Base-by-base conservation (phyloP, 441 rosid genomes). In the Capsella rubella region DNA sequence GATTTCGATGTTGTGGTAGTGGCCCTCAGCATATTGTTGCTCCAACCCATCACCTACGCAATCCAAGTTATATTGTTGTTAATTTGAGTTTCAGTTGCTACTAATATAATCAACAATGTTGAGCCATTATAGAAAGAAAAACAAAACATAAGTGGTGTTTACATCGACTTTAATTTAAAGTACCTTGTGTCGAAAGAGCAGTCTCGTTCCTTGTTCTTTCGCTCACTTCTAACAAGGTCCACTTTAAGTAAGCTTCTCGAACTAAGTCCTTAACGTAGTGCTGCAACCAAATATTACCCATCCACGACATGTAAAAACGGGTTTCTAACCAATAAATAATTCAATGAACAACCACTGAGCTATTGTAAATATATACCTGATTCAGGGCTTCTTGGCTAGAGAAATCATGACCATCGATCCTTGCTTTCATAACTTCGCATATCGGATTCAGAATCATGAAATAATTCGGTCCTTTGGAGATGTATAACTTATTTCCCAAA, bases 121-220 rank as follows among this genome's bases (percentile, higher is more conserved):
- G 15, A 35, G 29, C 10, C 31, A 27, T 27, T 27, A 8, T 34
- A 32, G 7, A 32, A 12, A n/a, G 2, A 32, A 4, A 32, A 8
- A 21, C 25, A 21, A 11, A 47, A 16, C 27, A 15, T 12, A 16
- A 16, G 8, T 47, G 52, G 52, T 50, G 29, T 21, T 18, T 8
- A 21, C 4, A 25, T 50, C 10, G 27, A 21, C 6, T 63, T 28
- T 64, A 34, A 43, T 16, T 35, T 29, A 25, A n/a, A 7, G 8
- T 68, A 93, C 96, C 96, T 82, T 83, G 92, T 46, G 92, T 85
- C 28, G 86, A 83, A 53, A 83, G 83, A 47, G 86, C 61, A 18
- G 64, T 50, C 43, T 86, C 90, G 51, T 75, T 82, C 51, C 73
- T 13, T 70, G 70, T 43, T 55, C 80, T 88, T 67, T 86, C 91